Base-by-base conservation (phyloP, 202 grass and related monocot genomes). In the Dendrocalamus latiflorus region DNA sequence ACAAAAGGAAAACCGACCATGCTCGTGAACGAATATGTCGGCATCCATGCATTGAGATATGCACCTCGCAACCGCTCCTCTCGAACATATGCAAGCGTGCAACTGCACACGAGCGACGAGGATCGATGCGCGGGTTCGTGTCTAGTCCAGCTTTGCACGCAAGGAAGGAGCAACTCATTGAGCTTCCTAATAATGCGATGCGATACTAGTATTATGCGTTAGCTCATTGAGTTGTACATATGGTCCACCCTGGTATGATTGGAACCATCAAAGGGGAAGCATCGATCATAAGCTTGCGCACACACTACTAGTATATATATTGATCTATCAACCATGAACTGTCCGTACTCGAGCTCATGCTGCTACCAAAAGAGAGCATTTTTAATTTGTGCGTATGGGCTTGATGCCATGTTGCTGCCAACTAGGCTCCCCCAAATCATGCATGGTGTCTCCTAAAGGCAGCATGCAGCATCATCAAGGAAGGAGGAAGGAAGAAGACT, bases 391-490 rank as follows among this genome's bases (percentile, higher is more conserved):
- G 22, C 72, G 72, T 48, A 73, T 82, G 83, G 82, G 65, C 37
- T 42, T 77, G 77, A 77, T 77, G 82, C 71, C 87, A 85, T 89
- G 77, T 85, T 78, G 78, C 79, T 73, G 78, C 78, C 88, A 86
- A 90, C 78, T 65, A 79, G 59, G 79, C 18, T 64, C 21, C 9
- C 67, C 28, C 67, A 57, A 68, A 86, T 77, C 57, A 82, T 68
- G 68, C 72, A 26, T 43, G 70, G 72, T 72, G 78, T 54, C 72
- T 85, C 72, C 64, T n/a, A n/a, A n/a, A n/a, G n/a, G n/a, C n/a
- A n/a, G n/a, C n/a, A n/a, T n/a, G n/a, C n/a, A n/a, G n/a, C n/a
- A n/a, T n/a, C n/a, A n/a, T n/a, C n/a, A n/a, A n/a, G n/a, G n/a
- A n/a, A n/a, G n/a, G n/a, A n/a, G 43, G 30, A 83, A 74, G 68